A percentile compares a stretch with the other conserved stretches of the same genome.
Evolutionary conservation across 192 early-diverging fungal species (phyloP).

Genomic region (Backusella macrospora): DNA sequence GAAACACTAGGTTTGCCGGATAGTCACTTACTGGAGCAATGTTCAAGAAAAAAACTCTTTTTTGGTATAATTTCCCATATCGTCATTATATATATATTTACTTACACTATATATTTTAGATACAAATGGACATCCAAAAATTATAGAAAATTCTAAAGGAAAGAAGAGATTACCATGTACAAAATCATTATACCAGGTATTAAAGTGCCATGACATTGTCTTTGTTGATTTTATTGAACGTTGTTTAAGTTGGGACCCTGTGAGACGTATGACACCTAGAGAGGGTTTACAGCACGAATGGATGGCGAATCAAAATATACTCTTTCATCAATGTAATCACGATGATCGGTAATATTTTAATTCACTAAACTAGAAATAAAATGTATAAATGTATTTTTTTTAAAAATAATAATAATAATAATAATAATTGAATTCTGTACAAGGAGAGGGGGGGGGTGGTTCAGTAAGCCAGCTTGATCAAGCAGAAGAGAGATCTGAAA

Average conservation of each 20-base stretch:
- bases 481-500: no score
- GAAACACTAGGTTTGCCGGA: slow-evolving; percentile 91
- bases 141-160: slow-evolving; percentile 85
- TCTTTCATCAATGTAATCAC: not conserved
- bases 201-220: slow-evolving; percentile 74
- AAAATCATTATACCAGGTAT: slow-evolving; percentile 77
- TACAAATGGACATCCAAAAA: slow-evolving; percentile 56
- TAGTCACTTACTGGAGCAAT: slow-evolving; percentile 71
- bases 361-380: not conserved
- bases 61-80: slow-evolving; percentile 69
- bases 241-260: slow-evolving; percentile 92
- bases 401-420: no score
- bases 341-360: not conserved
- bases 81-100: no score
- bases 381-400: no score
- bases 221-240: slow-evolving; percentile 89
- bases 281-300: slow-evolving; percentile 87
- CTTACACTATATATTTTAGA: slow-evolving; percentile 46
- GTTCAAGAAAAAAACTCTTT: slow-evolving; percentile 84
- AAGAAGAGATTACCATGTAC: slow-evolving; percentile 79
- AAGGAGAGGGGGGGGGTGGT: no score
- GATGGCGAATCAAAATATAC: slow-evolving; percentile 45
- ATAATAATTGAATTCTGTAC: no score
- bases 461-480: no score
- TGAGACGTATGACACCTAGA: slow-evolving; percentile 80